Evolutionary conservation across 169 alveolate species (phyloP).

Genomic region (Plasmodium adleri): DNA sequence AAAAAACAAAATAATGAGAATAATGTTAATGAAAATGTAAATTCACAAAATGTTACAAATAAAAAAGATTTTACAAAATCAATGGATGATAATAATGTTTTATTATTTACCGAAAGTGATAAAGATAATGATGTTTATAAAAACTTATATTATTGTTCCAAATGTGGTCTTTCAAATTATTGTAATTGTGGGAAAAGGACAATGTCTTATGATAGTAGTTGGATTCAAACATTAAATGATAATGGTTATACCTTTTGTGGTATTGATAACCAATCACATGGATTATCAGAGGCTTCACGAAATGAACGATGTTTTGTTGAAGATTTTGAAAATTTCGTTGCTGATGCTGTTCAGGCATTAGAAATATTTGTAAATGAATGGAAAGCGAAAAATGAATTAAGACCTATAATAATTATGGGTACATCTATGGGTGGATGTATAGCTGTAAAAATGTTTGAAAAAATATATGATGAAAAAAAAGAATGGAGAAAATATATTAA

Average conservation of each 20-base stretch:
- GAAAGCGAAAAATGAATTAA: conserved; percentile 52
- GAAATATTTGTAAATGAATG: conserved; percentile 75
- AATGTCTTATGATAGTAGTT: conserved; percentile 80
- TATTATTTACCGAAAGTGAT: neutral
- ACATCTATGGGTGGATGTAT: conserved; percentile 70
- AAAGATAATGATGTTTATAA: neutral
- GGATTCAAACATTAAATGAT: conserved; percentile 78
- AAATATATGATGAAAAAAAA: conserved; percentile 24
- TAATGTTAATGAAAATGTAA: neutral
- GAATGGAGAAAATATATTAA: conserved; percentile 51
- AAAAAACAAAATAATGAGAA: neutral
- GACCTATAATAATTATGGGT: conserved; percentile 60
- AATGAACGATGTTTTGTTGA: conserved; percentile 76
- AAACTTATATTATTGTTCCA: conserved; percentile 44
- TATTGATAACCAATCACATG: conserved; percentile 83
- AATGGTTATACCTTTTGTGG: conserved; percentile 79
- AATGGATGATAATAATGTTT: neutral
- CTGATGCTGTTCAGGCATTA: conserved; percentile 81
- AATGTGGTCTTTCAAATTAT: conserved; percentile 50
- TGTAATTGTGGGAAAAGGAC: conserved; percentile 70
- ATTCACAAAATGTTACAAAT: neutral
- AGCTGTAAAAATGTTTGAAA: conserved; percentile 42
- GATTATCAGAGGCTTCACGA: conserved; percentile 79
- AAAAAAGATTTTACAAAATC: neutral
- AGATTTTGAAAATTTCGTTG: conserved; percentile 75